phyloP scores from a whole-genome alignment of 371 early-diverging fungal genomes.

The Choanephora cucurbitarum region DNA sequence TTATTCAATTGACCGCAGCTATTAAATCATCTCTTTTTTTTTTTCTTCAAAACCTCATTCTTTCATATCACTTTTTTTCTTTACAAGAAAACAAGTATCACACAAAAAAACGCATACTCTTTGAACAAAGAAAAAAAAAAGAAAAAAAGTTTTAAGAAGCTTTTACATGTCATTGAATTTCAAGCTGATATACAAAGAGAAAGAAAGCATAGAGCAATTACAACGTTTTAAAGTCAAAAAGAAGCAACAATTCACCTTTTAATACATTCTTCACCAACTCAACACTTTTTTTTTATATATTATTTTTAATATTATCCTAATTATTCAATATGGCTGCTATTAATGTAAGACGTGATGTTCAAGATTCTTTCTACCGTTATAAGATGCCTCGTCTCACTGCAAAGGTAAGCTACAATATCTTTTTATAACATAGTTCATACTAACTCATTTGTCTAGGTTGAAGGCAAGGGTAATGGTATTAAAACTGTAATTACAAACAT shows the following conservation, averaged over 20 bases:
- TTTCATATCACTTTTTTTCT: slow-evolving; percentile 2
- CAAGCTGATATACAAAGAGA: slow-evolving; percentile 43
- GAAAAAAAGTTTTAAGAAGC: slow-evolving; percentile 20
- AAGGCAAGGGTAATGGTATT: slow-evolving; percentile 99
- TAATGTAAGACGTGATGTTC: slow-evolving; percentile 85
- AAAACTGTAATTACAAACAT: slow-evolving; percentile 99
- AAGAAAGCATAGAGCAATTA: slow-evolving; percentile 47
- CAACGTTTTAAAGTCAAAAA: slow-evolving; percentile 52
- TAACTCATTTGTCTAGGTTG: slow-evolving; percentile 60
- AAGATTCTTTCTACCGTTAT: slow-evolving; percentile 98
- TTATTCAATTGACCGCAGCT: not conserved
- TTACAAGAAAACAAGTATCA: slow-evolving; percentile 3
- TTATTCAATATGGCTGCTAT: slow-evolving; percentile 72
- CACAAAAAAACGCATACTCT: slow-evolving; percentile 3
- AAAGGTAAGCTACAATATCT: slow-evolving; percentile 58
- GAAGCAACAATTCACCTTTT: slow-evolving; percentile 34
- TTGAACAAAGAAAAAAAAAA: slow-evolving; percentile 10
- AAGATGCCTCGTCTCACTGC: slow-evolving; percentile 96
- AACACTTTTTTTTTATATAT: slow-evolving; percentile 3
- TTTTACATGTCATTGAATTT: slow-evolving; percentile 55
- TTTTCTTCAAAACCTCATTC: not conserved
- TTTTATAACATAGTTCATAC: slow-evolving; percentile 3
- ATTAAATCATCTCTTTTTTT: not conserved
- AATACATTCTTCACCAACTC: slow-evolving; percentile 8
- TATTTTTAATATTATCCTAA: slow-evolving; percentile 15